phyloP scores from a whole-genome alignment of 2,329 filamentous ascomycete genomes.

The Colletotrichum melonis region DNA sequence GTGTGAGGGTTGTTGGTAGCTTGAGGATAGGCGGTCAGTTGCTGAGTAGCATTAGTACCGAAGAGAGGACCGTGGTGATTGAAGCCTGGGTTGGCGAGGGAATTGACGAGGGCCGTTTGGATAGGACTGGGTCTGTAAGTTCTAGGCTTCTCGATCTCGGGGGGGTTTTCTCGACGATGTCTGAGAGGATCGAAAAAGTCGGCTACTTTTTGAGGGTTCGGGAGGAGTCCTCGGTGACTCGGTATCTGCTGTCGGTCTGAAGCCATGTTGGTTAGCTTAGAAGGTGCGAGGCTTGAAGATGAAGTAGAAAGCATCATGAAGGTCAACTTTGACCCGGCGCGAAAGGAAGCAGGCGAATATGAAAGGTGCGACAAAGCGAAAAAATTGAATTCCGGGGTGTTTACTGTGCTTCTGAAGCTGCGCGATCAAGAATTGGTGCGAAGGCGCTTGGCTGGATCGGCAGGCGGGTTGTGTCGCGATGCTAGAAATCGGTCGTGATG shows the following conservation, averaged over 20 bases:
- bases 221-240: not conserved
- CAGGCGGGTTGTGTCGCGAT: not conserved
- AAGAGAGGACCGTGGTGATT: not conserved
- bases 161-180: not conserved
- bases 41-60: not conserved
- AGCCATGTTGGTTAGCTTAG: slow-evolving; percentile 23
- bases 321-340: not conserved
- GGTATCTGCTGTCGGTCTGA: not conserved
- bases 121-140: not conserved
- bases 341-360: not conserved
- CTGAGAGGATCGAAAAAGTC: not conserved
- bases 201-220: not conserved
- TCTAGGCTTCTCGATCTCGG: not conserved
- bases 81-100: not conserved
- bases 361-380: not conserved
- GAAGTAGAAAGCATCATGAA: not conserved
- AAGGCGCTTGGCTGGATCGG: slow-evolving; percentile 8
- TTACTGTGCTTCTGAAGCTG: slow-evolving; percentile 15
- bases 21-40: not conserved
- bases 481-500: not conserved
- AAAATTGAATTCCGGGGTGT: not conserved
- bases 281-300: not conserved
- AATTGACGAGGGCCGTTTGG: not conserved
- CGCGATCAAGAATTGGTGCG: not conserved
- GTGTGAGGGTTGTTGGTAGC: not conserved